Evolutionary conservation across 2,329 filamentous ascomycete genomes (phyloP).

Genomic region (Orbilia blumenaviensis): DNA sequence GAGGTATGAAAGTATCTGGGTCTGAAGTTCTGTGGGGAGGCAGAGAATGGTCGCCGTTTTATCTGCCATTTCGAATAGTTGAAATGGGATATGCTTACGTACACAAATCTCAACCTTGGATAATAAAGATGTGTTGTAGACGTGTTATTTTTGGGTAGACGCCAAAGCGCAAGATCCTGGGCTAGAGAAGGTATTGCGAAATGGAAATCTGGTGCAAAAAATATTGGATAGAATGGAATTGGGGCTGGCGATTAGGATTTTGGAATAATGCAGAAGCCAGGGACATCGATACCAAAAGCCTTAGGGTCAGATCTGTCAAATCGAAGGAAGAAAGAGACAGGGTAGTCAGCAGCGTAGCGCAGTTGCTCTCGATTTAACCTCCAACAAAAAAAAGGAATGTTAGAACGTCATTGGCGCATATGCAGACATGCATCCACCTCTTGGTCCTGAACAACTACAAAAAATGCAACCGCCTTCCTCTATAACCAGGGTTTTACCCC

Average conservation of each 20-base stretch:
- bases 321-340: no score
- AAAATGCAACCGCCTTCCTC: not conserved
- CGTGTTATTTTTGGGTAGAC: not conserved
- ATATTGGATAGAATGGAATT: not conserved
- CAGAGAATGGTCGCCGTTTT: not conserved
- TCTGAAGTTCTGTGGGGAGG: not conserved
- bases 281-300: not conserved
- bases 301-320: no score
- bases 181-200: not conserved
- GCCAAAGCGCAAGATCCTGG: not conserved
- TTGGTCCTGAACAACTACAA: not conserved
- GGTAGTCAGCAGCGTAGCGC: no score
- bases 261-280: no score
- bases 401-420: not conserved
- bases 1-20: constrained; percentile 7
- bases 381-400: no score
- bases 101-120: no score
- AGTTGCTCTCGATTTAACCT: no score
- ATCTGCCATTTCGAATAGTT: not conserved
- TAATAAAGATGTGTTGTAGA: not conserved
- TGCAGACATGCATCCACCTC: not conserved
- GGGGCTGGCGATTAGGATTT: not conserved
- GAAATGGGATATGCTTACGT: not conserved
- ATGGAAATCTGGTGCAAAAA: not conserved
- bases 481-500: not conserved